Evolutionary conservation across 148 eudicot species (phyloP).

Genomic region (Diospyros lotus): DNA sequence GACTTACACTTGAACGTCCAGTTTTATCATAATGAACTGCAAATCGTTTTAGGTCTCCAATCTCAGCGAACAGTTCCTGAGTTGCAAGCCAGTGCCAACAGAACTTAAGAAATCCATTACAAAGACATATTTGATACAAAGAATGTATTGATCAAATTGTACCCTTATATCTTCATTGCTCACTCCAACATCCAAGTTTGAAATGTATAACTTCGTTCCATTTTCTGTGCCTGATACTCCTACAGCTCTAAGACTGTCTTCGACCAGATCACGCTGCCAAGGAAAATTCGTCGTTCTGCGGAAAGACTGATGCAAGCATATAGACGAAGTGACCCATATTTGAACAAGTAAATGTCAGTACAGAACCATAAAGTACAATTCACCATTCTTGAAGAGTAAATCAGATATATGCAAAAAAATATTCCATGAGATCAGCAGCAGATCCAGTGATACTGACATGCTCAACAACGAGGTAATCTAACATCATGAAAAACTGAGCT

Average conservation of each 20-base stretch:
- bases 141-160: conserved; percentile 36
- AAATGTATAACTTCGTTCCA: conserved; percentile 66
- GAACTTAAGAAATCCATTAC: conserved; percentile 36
- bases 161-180: conserved; percentile 96
- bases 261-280: conserved; percentile 79
- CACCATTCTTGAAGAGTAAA: conserved; percentile 41
- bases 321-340: conserved; percentile 50
- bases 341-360: conserved; percentile 64
- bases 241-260: conserved; percentile 88
- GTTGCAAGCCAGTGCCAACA: conserved; percentile 38
- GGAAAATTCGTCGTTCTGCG: conserved; percentile 76
- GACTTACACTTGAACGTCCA: conserved; percentile 87
- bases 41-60: conserved; percentile 88
- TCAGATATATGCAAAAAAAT: conserved; percentile 41
- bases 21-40: conserved; percentile 75
- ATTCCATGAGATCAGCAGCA: conserved; percentile 27
- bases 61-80: conserved; percentile 90
- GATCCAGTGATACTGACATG: conserved; percentile 42
- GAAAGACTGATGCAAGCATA: conserved; percentile 68
- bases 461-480: conserved; percentile 39
- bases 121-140: conserved; percentile 30
- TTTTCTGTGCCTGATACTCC: conserved; percentile 64
- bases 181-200: conserved; percentile 83
- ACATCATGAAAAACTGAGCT: conserved; percentile 28
- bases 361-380: conserved; percentile 36